Base-by-base conservation (phyloP, 306 rosid species). In the Fragaria ananassa region DNA sequence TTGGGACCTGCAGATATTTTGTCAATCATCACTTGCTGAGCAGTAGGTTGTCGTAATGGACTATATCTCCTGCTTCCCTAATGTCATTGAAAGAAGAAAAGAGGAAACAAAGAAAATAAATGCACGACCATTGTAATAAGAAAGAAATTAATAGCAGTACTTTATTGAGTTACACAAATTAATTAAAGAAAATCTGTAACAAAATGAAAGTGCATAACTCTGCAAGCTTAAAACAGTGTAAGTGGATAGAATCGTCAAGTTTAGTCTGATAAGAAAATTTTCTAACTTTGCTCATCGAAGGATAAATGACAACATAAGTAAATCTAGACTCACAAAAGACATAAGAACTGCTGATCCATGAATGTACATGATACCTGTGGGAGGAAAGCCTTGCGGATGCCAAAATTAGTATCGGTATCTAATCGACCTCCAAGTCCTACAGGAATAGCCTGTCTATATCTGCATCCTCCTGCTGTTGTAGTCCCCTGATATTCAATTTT, bases 391-490 rank as follows among this genome's bases (percentile, higher is more conserved):
- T 89, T 95, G 9, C 98, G 79, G 69, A 90, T 68, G 57, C 98
- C 98, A 75, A 11, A 85, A 71, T 88, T 95, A 25, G 96, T 19
- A 82, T 95, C 95, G 18, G 86, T 56, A 67, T 92, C 96, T 51
- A 95, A 69, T 51, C 85, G 84, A 46, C 98, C 98, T 77, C 96
- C 79, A 46, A 57, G 54, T 8, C 98, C 98, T 1, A 78, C 23
- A 0, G 97, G 97, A 85, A 95, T 89, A 42, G 97, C 87, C 56
- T 92, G 96, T 78, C 96, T 89, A 58, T 95, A 95, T 87, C 97
- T 90, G 77, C 98, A 95, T 27, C 88, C 83, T 58, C 98, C 97
- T 47, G 75, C 63, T 18, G 98, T 95, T 80, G 91, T 75, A 81
- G 82, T 83, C 68, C 93, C 97, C 98, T 93, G 86, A 67, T 68